phyloP scores from a whole-genome alignment of 306 rosid species.

The Albizia julibrissin region DNA sequence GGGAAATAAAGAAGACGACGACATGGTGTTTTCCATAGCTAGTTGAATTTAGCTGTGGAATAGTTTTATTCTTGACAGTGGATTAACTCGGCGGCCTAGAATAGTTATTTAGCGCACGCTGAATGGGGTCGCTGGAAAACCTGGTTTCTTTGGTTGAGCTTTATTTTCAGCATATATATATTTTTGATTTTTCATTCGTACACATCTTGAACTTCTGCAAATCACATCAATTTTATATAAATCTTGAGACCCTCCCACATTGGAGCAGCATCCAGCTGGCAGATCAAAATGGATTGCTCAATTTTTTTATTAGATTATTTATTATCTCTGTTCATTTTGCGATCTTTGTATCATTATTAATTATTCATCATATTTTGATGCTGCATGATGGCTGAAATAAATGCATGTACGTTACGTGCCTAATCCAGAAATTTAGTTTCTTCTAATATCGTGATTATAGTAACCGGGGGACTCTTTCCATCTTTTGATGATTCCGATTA shows the following conservation, averaged over 20 bases:
- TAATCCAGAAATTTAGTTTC: not conserved
- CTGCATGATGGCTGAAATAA: not conserved
- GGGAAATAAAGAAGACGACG: not conserved
- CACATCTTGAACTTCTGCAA: not conserved
- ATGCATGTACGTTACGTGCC: conserved; percentile 7
- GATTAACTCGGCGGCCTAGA: not conserved
- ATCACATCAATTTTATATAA: not conserved
- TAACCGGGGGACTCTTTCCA: not conserved
- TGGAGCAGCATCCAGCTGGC: not conserved
- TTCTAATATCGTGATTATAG: conserved; percentile 10
- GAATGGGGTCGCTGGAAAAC: not conserved
- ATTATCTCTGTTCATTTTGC: not conserved
- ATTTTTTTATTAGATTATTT: not conserved
- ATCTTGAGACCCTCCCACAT: not conserved
- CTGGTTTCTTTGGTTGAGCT: not conserved
- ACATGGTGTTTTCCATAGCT: conserved; percentile 20
- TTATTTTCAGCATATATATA: not conserved
- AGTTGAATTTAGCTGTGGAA: not conserved
- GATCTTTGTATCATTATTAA: not conserved
- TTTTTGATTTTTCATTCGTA: not conserved
- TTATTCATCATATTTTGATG: not conserved
- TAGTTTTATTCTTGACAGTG: not conserved
- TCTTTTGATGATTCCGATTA: not conserved
- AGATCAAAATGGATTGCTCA: not conserved
- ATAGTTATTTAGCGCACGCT: not conserved